These are phyloP conservation scores for Globisporangium perplexum DNA, from an alignment of 352 stramenopile species.

Conservation along the genomic window DNA sequence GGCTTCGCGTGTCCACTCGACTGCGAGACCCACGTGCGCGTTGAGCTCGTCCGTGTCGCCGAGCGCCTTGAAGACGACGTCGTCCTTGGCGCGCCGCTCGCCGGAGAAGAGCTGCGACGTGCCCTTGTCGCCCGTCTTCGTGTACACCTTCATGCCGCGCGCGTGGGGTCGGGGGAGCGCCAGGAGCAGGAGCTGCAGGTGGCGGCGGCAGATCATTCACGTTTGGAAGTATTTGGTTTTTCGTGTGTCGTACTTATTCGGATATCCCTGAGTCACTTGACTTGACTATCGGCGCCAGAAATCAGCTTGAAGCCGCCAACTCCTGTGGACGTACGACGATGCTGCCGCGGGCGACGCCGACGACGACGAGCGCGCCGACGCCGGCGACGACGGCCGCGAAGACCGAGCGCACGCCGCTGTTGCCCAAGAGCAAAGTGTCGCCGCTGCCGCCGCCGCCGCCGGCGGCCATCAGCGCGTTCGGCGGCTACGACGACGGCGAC, in stretches of 20 bases:
- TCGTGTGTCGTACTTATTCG: no score
- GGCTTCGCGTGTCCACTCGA: constrained; percentile 39
- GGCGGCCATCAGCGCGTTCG: constrained; percentile 3
- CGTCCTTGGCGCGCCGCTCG: constrained; percentile 81
- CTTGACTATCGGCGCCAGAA: no score
- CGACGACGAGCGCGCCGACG: no score
- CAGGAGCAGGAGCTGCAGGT: neutral
- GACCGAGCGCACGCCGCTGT: constrained; percentile 14
- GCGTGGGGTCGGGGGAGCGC: neutral
- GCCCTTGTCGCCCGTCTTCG: constrained; percentile 90
- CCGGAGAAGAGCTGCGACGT: constrained; percentile 90
- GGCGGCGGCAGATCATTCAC: neutral
- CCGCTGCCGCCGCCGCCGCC: constrained; percentile 1
- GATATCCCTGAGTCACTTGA: no score
- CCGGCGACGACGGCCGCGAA: neutral
- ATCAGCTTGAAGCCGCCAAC: no score
- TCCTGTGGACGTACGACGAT: no score
- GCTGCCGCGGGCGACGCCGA: no score
- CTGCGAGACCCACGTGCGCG: constrained; percentile 56
- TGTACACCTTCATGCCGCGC: constrained; percentile 88
- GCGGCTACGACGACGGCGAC: constrained; percentile 15
- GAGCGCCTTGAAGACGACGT: constrained; percentile 86
- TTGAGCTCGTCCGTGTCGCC: constrained; percentile 92
- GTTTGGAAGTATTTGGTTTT: no score
- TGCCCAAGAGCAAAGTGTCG: constrained; percentile 11